Evolutionary conservation across 176 grass and related monocot species (phyloP).

Genomic region (Avena eriantha): DNA sequence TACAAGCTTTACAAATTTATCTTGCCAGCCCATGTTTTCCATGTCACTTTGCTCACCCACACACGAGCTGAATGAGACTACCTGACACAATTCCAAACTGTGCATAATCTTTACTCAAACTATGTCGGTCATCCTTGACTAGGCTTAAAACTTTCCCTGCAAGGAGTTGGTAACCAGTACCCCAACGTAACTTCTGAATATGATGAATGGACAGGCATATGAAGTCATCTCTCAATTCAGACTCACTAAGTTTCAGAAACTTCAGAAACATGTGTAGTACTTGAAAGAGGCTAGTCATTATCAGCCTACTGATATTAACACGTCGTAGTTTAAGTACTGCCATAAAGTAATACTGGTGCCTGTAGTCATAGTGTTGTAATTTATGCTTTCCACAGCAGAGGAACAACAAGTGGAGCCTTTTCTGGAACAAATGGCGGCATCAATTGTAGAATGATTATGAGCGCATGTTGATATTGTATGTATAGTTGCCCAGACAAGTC

Average conservation of each 20-base stretch:
- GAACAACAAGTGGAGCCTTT: slow-evolving; percentile 20
- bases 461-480: slow-evolving; percentile 46
- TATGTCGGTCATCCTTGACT: slow-evolving; percentile 33
- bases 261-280: slow-evolving; percentile 70
- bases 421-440: neutral
- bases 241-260: slow-evolving; percentile 62
- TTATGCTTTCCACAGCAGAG: slow-evolving; percentile 31
- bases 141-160: slow-evolving; percentile 17
- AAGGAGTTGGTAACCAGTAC: slow-evolving; percentile 50
- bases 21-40: slow-evolving; percentile 39
- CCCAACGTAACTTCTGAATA: slow-evolving; percentile 64
- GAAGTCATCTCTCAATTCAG: slow-evolving; percentile 61
- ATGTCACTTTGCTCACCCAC: slow-evolving; percentile 66
- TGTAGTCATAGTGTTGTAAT: slow-evolving; percentile 20
- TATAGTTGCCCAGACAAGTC: slow-evolving; percentile 60
- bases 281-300: slow-evolving; percentile 62
- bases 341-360: slow-evolving; percentile 55
- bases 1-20: slow-evolving; percentile 54
- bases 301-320: slow-evolving; percentile 42
- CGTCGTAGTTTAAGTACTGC: slow-evolving; percentile 47
- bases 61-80: slow-evolving; percentile 76
- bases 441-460: slow-evolving; percentile 41
- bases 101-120: slow-evolving; percentile 29
- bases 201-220: slow-evolving; percentile 55
- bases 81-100: slow-evolving; percentile 55